These are phyloP conservation scores for Suhomyces wounanorum DNA, from an alignment of 1,139 yeast genomes.

Conservation along the genomic window DNA sequence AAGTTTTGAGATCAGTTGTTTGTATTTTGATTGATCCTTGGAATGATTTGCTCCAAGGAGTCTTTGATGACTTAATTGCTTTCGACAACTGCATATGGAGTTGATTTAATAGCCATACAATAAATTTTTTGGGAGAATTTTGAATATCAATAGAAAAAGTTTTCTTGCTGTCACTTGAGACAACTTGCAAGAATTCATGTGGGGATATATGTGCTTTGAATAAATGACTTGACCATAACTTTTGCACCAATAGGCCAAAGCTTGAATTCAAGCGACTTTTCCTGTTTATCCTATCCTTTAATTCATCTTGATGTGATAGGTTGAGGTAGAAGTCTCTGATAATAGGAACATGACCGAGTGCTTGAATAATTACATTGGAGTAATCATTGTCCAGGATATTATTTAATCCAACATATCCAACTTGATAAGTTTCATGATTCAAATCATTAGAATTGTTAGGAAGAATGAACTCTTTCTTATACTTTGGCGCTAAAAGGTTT, in stretches of 20 bases:
- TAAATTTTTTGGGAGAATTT: conserved; percentile 55
- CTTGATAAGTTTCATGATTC: conserved; percentile 46
- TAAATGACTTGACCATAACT: conserved; percentile 63
- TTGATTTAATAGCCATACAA: conserved; percentile 60
- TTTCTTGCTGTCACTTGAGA: conserved; percentile 45
- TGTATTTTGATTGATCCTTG: conserved; percentile 55
- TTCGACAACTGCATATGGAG: conserved; percentile 41
- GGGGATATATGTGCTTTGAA: conserved; percentile 68
- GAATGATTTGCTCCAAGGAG: conserved; percentile 28
- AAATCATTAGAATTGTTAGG: conserved; percentile 37
- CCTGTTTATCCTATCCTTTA: conserved; percentile 16
- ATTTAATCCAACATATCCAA: conserved; percentile 70
- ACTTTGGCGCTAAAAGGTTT: conserved; percentile 55
- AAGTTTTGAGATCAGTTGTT: conserved; percentile 24
- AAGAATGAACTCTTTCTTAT: conserved; percentile 25
- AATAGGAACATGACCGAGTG: conserved; percentile 54
- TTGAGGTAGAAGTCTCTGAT: conserved; percentile 55
- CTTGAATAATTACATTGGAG: conserved; percentile 58
- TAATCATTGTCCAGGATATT: conserved; percentile 51
- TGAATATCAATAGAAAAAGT: conserved; percentile 38
- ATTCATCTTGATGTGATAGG: conserved; percentile 17
- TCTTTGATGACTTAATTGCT: conserved; percentile 17
- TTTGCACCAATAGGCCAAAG: conserved; percentile 51
- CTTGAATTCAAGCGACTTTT: conserved; percentile 32
- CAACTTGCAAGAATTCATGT: conserved; percentile 58